phyloP scores from a whole-genome alignment of 2,329 filamentous ascomycete species.

The Cordyceps pruinosa region DNA sequence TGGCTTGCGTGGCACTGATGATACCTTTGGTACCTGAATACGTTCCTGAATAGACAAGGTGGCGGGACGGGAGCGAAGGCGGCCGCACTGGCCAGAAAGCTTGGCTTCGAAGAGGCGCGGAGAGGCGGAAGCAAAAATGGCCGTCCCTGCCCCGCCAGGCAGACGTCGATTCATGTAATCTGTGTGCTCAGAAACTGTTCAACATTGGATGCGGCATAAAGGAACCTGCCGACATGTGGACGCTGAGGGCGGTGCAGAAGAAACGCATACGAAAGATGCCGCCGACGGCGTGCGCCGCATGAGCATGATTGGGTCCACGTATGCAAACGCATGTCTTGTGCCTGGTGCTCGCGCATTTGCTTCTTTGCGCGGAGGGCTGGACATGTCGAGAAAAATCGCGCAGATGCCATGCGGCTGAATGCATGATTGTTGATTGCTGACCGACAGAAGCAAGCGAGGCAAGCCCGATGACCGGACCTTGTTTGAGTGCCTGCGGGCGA shows the following conservation, averaged over 20 bases:
- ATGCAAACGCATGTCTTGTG: constrained; percentile 4
- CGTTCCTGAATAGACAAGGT: too few relatives aligned
- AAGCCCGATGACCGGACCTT: too few relatives aligned
- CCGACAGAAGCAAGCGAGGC: constrained; percentile 1
- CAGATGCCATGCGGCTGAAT: not conserved
- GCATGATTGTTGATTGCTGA: constrained; percentile 2
- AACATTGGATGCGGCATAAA: not conserved
- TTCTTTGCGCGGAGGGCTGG: not conserved
- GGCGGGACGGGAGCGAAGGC: not conserved
- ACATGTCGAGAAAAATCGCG: not conserved
- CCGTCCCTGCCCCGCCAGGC: not conserved
- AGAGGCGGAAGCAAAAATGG: not conserved
- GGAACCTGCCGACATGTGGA: not conserved
- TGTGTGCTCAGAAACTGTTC: not conserved
- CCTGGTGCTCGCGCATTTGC: not conserved
- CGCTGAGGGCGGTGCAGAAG: not conserved
- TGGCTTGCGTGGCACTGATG: not conserved
- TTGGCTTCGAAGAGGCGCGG: not conserved
- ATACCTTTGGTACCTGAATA: not conserved
- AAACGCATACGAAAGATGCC: not conserved
- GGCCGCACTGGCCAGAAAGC: not conserved
- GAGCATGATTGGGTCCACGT: constrained; percentile 9
- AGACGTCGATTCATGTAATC: not conserved
- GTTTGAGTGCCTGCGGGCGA: too few relatives aligned
- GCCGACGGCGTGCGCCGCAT: not conserved